Evolutionary conservation across 225 moss, liverwort and hornwort species (phyloP).

Genomic region (Ulota crispa): DNA sequence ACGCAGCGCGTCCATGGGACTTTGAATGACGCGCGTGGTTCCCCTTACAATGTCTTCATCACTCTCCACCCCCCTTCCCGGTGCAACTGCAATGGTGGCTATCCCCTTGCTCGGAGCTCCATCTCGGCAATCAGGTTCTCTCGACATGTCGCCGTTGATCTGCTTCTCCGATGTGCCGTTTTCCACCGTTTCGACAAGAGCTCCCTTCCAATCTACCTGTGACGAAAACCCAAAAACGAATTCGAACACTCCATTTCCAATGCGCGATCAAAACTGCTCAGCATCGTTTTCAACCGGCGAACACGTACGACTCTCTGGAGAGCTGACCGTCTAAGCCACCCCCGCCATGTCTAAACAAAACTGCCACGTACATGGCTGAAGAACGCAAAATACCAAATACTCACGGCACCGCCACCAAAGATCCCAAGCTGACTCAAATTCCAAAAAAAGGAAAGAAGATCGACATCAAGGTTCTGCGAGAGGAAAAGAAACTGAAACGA

Average conservation of each 20-base stretch:
- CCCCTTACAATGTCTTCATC: neutral
- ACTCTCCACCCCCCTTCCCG: neutral
- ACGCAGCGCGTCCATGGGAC: constrained; percentile 35
- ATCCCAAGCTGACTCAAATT: neutral
- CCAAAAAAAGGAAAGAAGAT: neutral
- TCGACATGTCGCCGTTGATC: constrained; percentile 8
- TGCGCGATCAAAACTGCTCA: neutral
- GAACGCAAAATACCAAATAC: neutral
- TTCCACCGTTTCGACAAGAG: neutral
- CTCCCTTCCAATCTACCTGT: neutral
- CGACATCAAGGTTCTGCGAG: neutral
- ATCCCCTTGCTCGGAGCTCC: neutral
- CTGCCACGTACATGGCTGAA: neutral
- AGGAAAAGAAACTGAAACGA: no score
- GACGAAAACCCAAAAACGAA: neutral
- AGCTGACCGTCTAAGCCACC: neutral
- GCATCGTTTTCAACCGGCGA: neutral
- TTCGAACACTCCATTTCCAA: constrained; percentile 10
- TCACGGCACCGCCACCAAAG: neutral
- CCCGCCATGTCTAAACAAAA: neutral
- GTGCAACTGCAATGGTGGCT: neutral
- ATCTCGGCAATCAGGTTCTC: constrained; percentile 27
- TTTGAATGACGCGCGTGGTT: neutral
- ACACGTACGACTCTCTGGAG: neutral
- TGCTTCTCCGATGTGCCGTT: neutral